These are phyloP conservation scores for Fusarium oxysporum DNA, from an alignment of 2,329 filamentous ascomycete species.

Conservation along the genomic window DNA sequence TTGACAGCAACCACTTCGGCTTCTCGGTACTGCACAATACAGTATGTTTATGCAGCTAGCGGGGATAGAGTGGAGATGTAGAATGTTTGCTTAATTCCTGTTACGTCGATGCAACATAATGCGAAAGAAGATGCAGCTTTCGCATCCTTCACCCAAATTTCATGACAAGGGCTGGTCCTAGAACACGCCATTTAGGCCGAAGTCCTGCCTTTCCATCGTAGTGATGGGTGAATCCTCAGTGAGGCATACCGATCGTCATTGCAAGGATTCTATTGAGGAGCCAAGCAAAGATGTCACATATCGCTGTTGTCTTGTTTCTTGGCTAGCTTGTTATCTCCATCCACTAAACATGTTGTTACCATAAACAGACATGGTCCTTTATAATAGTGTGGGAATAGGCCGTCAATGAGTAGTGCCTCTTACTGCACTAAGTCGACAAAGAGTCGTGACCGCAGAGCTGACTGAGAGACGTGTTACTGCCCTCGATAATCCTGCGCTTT, in stretches of 20 bases:
- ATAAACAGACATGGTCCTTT: not conserved
- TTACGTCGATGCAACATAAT: not conserved
- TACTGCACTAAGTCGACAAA: not conserved
- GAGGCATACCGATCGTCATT: not conserved
- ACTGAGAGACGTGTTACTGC: not conserved
- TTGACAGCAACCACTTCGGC: not conserved
- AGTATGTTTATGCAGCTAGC: not conserved
- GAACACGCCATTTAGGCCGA: conserved; percentile 6
- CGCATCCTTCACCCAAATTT: not conserved
- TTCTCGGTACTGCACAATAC: not conserved
- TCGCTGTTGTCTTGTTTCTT: not conserved
- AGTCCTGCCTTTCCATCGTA: not conserved
- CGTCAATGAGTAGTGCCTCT: not conserved
- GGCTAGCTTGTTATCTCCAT: not conserved
- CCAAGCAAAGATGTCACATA: not conserved
- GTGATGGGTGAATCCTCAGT: no score
- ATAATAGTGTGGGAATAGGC: not conserved
- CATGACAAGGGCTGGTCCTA: conserved; percentile 1
- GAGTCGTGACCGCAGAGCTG: not conserved
- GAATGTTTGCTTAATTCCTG: conserved; percentile 9
- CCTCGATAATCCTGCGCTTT: not conserved
- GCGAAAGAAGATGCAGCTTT: not conserved
- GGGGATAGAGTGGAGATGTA: conserved; percentile 9
- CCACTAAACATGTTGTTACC: not conserved
- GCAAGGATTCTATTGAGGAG: not conserved